phyloP scores from a whole-genome alignment of 2,329 filamentous ascomycete genomes.

The Beauveria pseudobassiana region DNA sequence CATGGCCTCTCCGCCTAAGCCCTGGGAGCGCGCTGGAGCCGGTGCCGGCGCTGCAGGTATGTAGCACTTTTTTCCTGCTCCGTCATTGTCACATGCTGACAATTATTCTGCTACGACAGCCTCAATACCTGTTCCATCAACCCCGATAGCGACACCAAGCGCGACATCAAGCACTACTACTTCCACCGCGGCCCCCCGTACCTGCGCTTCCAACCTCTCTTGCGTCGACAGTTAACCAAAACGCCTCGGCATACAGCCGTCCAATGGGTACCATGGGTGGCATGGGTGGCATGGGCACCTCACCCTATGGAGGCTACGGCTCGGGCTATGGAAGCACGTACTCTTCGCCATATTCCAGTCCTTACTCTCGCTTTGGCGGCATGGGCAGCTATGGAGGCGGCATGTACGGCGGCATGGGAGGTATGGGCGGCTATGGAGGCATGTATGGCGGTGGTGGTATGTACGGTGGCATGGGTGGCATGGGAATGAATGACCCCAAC shows the following conservation, averaged over 20 bases:
- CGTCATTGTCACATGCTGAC: constrained; percentile 19
- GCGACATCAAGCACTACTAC: constrained; percentile 27
- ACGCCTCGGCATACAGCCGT: constrained; percentile 72
- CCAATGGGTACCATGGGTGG: constrained; percentile 31
- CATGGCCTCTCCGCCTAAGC: constrained; percentile 86
- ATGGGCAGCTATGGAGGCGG: constrained; percentile 50
- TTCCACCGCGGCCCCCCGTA: constrained; percentile 51
- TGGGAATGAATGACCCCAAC: constrained; percentile 67
- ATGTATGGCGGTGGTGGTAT: constrained; percentile 31
- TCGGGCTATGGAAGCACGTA: constrained; percentile 30
- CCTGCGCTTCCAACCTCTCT: constrained; percentile 77
- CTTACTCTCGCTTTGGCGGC: constrained; percentile 32
- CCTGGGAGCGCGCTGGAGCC: constrained; percentile 81
- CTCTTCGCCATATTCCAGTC: constrained; percentile 19
- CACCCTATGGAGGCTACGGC: constrained; percentile 25
- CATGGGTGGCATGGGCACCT: constrained; percentile 36
- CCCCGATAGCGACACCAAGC: constrained; percentile 31
- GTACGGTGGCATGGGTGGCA: constrained; percentile 30
- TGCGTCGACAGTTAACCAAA: constrained; percentile 74
- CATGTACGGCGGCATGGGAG: constrained; percentile 22
- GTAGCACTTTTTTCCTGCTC: constrained; percentile 22
- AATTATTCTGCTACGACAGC: constrained; percentile 25
- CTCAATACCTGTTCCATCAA: constrained; percentile 29
- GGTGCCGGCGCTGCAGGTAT: constrained; percentile 44
- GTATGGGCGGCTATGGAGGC: constrained; percentile 28